phyloP scores from a whole-genome alignment of 2,329 filamentous ascomycete genomes.

The Ceratocystiopsis sp. region DNA sequence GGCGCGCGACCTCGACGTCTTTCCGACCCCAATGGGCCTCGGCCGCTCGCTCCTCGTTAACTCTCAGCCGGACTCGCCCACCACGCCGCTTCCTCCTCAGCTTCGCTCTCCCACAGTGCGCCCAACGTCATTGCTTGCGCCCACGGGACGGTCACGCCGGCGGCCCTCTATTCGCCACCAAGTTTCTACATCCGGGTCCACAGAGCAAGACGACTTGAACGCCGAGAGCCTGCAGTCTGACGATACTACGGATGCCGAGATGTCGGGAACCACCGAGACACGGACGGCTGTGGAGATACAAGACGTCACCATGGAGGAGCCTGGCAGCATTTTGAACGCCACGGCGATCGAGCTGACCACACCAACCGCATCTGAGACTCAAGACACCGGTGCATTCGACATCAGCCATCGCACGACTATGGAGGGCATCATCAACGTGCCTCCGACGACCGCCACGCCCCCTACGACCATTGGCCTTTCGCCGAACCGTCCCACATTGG shows the following conservation, averaged over 20 bases:
- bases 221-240: constrained; percentile 71
- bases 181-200: constrained; percentile 47
- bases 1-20: constrained; percentile 64
- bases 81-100: constrained; percentile 59
- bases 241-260: constrained; percentile 57
- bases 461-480: constrained; percentile 57
- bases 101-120: constrained; percentile 37
- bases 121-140: constrained; percentile 33
- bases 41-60: constrained; percentile 45
- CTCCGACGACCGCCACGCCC: constrained; percentile 26
- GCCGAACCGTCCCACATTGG: constrained; percentile 51
- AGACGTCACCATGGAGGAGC: constrained; percentile 63
- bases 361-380: constrained; percentile 66
- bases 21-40: constrained; percentile 64
- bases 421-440: constrained; percentile 52
- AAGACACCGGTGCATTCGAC: constrained; percentile 81
- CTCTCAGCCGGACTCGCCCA: constrained; percentile 87
- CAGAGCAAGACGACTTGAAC: constrained; percentile 72
- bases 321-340: constrained; percentile 61
- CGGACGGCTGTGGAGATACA: constrained; percentile 72
- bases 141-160: constrained; percentile 40
- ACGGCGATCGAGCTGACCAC: constrained; percentile 59
- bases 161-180: constrained; percentile 82
- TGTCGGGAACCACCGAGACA: constrained; percentile 65
- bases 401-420: constrained; percentile 74